These are phyloP conservation scores for Ophiostoma piceae DNA, from an alignment of 2,329 filamentous ascomycete genomes.

Conservation along the genomic window DNA sequence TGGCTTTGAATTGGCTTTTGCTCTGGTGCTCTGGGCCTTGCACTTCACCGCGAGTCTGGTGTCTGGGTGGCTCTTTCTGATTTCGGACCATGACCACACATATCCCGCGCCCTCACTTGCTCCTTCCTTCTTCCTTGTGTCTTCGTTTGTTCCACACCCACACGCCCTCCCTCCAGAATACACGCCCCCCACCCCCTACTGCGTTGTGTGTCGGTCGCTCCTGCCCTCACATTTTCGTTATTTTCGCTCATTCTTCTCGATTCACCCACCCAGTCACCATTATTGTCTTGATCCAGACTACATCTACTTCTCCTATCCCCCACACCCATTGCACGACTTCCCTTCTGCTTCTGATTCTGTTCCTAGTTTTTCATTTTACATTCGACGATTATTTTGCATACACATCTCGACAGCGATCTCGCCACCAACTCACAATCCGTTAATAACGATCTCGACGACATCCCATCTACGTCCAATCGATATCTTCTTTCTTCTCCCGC, in stretches of 20 bases:
- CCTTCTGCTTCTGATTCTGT: constrained; percentile 14
- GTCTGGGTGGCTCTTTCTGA: constrained; percentile 20
- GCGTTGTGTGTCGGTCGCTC: constrained; percentile 19
- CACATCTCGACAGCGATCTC: not conserved
- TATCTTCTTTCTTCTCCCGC: not conserved
- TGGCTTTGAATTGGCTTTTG: constrained; percentile 7
- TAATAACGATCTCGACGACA: not conserved
- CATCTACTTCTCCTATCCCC: constrained; percentile 30
- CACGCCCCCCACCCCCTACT: constrained; percentile 4
- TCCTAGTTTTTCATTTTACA: constrained; percentile 11
- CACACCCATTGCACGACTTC: constrained; percentile 25
- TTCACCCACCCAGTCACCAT: constrained; percentile 25
- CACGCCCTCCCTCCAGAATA: constrained; percentile 18
- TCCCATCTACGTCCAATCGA: constrained; percentile 1
- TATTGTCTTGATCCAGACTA: constrained; percentile 27
- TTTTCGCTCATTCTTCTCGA: constrained; percentile 23
- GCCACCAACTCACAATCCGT: not conserved
- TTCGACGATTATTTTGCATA: not conserved
- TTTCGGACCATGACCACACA: constrained; percentile 24
- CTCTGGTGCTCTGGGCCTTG: constrained; percentile 6
- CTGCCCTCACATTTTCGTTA: constrained; percentile 24
- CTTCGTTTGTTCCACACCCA: constrained; percentile 15
- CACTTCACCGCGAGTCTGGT: constrained; percentile 28
- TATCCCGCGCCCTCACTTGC: constrained; percentile 28
- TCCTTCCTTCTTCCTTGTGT: constrained; percentile 12